Base-by-base conservation (phyloP, 495 filamentous ascomycete genomes). In the Aspergillus incahuasiensis region DNA sequence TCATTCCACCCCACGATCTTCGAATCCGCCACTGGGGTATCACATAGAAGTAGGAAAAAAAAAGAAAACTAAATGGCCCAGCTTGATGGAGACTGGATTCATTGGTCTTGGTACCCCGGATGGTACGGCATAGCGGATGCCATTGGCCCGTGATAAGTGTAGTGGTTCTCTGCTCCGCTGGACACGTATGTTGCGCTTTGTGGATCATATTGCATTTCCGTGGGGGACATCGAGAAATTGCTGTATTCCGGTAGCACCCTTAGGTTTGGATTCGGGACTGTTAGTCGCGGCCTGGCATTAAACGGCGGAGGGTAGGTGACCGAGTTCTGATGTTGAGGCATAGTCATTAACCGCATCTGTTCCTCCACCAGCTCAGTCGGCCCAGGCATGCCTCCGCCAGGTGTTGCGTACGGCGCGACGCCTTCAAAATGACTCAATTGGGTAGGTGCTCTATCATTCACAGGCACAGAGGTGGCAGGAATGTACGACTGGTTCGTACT, bases 271-370 rank as follows among this genome's bases (percentile, higher is more conserved):
- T 66, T 61, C 30, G 64, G 55, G n/a, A 59, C 55, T 30, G 55
- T 60, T 6, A 56, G 48, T 35, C 66, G 55, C 25, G 63, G 66
- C 32, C 66, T 59, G 19, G 70, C 49, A 52, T 73, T 71, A 50
- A 57, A 75, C 12, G 68, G 67, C n/a, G 68, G 70, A 45, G 73
- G 73, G 45, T 75, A 75, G 45, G 71, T 68, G 54, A 69, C 66
- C 16, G 70, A 70, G 51, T 60, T 66, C 55, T 68, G 67, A 62
- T 70, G 43, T 7, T 22, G 48, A 11, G 32, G 71, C 54, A 67
- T 57, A 47, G 53, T 24, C 48, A 56, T 58, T 47, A 57, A 42
- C 55, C 47, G 56, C 24, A 50, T 42, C 44, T 57, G 58, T 24
- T 58, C 55, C 28, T 34, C 54, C 5, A 30, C 18, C 15, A 44